Conservation (phyloP, 2,329 filamentous ascomycete genomes). For the Aspergillus fischeri region DNA sequence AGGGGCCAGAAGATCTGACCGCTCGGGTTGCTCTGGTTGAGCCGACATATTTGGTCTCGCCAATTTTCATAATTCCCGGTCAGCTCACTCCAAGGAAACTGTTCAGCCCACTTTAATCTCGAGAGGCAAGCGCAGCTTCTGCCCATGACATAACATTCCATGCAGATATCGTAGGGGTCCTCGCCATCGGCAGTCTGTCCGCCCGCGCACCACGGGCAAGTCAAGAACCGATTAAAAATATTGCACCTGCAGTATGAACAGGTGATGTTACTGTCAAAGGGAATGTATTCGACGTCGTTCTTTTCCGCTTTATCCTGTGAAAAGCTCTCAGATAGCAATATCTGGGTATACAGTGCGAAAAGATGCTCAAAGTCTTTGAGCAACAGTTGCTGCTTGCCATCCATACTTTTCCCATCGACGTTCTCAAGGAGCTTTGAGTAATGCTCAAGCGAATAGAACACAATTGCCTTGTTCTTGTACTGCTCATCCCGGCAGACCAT, state of each 20-base stretch:
- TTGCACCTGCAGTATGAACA: conserved; percentile 95
- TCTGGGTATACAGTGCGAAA: conserved; percentile 70
- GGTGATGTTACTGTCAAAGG: conserved; percentile 86
- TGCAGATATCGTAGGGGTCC: conserved; percentile 90
- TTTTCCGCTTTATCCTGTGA: conserved; percentile 59
- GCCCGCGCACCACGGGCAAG: conserved; percentile 78
- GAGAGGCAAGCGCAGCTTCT: conserved; percentile 88
- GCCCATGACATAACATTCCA: conserved; percentile 98
- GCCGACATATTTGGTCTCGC: conserved; percentile 71
- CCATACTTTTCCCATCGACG: conserved; percentile 49
- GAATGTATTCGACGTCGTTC: conserved; percentile 67
- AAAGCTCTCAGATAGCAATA: conserved; percentile 85
- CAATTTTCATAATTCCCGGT: conserved; percentile 75
- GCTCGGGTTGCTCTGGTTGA: conserved; percentile 57
- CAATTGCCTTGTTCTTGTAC: conserved; percentile 96
- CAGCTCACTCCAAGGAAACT: conserved; percentile 81
- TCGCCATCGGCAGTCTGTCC: conserved; percentile 65
- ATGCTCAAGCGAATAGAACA: conserved; percentile 80
- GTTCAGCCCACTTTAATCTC: conserved; percentile 83
- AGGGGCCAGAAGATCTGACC: conserved; percentile 59
- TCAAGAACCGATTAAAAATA: conserved; percentile 95
- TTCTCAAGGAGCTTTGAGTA: conserved; percentile 62
- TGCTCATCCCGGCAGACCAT: conserved; percentile 96
- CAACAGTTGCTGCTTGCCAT: conserved; percentile 60
- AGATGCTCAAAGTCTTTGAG: conserved; percentile 77